phyloP scores from a whole-genome alignment of 1,284 basidiomycete genomes.

The Sanghuangporus baumii region DNA sequence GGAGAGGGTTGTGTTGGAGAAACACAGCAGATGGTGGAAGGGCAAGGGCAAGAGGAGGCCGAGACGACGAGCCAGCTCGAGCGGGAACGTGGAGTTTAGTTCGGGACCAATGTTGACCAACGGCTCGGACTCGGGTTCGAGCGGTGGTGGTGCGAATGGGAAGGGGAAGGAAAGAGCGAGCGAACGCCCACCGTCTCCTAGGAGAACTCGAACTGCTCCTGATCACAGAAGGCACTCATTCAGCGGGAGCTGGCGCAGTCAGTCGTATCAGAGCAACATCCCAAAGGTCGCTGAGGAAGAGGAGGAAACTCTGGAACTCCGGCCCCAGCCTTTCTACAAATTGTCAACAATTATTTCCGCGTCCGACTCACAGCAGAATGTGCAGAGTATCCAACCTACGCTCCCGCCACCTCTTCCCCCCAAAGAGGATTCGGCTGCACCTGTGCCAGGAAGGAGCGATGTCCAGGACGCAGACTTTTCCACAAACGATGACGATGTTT shows the following conservation, averaged over 20 bases:
- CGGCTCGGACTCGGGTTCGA: not conserved
- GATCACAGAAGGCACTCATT: not conserved
- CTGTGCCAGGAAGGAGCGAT: not conserved
- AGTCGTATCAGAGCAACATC: not conserved
- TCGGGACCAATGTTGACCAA: no score
- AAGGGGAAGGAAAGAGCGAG: constrained; percentile 13
- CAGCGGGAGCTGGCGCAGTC: not conserved
- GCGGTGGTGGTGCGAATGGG: not conserved
- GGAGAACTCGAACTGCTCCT: not conserved
- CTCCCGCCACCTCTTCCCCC: not conserved
- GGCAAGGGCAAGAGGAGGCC: not conserved
- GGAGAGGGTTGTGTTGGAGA: constrained; percentile 32
- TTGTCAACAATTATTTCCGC: constrained; percentile 14
- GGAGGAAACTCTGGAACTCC: not conserved
- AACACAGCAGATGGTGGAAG: constrained; percentile 13
- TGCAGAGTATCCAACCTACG: not conserved
- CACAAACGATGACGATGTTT: not conserved
- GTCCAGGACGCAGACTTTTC: not conserved
- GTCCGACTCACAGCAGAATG: not conserved
- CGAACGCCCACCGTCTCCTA: not conserved
- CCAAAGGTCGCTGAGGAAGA: not conserved
- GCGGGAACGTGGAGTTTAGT: no score
- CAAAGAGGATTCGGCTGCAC: not conserved
- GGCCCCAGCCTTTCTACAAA: not conserved
- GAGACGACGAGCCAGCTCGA: no score